Evolutionary conservation across 2,329 filamentous ascomycete genomes (phyloP), one percentile per base, ranked within the genome.

Genomic region (Pyrenophora tritici-repentis): DNA sequence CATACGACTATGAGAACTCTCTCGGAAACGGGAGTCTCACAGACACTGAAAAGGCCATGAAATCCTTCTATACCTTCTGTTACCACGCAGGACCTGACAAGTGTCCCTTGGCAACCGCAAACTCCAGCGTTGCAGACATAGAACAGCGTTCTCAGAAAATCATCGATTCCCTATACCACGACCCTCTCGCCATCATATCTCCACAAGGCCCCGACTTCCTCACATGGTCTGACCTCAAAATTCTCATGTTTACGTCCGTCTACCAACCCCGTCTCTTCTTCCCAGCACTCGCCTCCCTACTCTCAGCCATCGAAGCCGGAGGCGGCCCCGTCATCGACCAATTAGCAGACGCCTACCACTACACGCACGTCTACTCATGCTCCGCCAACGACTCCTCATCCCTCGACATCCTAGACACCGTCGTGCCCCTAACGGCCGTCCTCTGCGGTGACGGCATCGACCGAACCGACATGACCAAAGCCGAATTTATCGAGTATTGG

Each of bases 21-120:
- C 55, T 73, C 3, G 77, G 75, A 44, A 68, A 68, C 13, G 68
- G 73, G 42, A 77, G 74, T 50, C 61, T 81, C 4, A 45, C 67
- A 8, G 77, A 80, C 52, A 72, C 75, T 3, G 76, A 80, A 48
- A 76, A 75, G 31, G 72, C 67, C 18, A 67, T 79, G 57, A 55
- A 70, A 1, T 61, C 65, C 2, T 78, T 81, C 62, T 80, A 78
- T 63, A 73, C 70, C 3, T 75, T 73, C 42, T 81, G 79, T 50
- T 68, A 75, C 18, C 58, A 67, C 34, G 70, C 71, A 4, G 78
- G 78, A 0, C 72, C 74, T 4, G 63, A 68, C 1, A 35, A 41
- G 4, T 81, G 79, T 50, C 63, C 72, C 4, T 63, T 79, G 1
- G 67, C 75, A 1, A 72, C 70, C n/a, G 50, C 63, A 3, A 65